phyloP scores from a whole-genome alignment of 805 yeast species.

The Metschnikowia vanudenii region DNA sequence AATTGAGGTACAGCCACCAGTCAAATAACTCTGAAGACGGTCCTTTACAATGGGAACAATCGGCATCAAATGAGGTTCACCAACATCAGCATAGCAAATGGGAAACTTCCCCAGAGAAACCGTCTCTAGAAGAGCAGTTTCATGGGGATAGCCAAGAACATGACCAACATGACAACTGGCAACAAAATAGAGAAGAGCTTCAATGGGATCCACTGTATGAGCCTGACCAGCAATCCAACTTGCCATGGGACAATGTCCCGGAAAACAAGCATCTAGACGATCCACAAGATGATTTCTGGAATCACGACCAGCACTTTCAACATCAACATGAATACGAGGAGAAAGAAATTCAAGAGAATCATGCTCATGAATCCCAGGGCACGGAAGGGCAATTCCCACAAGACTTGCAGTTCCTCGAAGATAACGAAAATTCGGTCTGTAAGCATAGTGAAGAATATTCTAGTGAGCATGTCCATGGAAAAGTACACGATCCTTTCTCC shows the following conservation, averaged over 20 bases:
- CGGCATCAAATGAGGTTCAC: not conserved
- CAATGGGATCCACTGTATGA: not conserved
- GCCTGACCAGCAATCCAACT: not conserved
- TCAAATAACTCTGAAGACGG: not conserved
- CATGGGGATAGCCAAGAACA: too few relatives aligned
- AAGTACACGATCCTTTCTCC: not conserved
- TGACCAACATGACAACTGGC: not conserved
- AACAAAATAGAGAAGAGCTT: not conserved
- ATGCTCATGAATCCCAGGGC: too few relatives aligned
- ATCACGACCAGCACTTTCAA: conserved; percentile 9
- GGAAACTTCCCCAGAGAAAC: conserved; percentile 1
- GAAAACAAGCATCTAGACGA: not conserved
- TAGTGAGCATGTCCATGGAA: not conserved
- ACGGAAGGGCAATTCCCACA: too few relatives aligned
- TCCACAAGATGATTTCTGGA: conserved; percentile 16
- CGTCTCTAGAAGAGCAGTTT: not conserved
- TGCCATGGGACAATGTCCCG: not conserved
- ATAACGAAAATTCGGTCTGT: not conserved
- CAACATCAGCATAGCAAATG: not conserved
- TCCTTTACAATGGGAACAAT: not conserved
- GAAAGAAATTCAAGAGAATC: not conserved
- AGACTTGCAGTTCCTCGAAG: not conserved
- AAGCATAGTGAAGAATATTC: too few relatives aligned
- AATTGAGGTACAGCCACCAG: not conserved
- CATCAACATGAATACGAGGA: conserved; percentile 8